Percentiles rank a stretch among this genome's conserved stretches.
phyloP scores from a whole-genome alignment of 2,329 filamentous ascomycete species.

The Zalaria obscura region DNA sequence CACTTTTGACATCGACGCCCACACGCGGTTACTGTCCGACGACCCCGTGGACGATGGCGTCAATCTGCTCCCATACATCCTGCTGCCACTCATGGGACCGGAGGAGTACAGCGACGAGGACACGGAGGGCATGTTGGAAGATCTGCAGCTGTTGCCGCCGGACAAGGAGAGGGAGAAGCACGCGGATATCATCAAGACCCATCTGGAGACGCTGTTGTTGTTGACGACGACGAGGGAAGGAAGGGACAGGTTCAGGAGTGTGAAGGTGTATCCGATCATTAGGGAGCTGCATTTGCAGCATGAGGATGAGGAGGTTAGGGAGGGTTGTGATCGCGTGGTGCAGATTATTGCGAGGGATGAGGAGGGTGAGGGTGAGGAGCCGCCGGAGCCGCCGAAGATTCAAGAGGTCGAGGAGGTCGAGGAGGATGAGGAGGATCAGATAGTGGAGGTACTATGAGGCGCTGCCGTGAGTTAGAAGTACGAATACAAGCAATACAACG shows the following conservation, averaged over 20 bases:
- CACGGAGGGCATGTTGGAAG: conserved; percentile 70
- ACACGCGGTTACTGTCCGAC: conserved; percentile 32
- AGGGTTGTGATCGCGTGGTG: conserved; percentile 78
- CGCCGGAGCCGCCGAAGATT: conserved; percentile 21
- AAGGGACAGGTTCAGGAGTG: conserved; percentile 56
- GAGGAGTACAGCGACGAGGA: conserved; percentile 87
- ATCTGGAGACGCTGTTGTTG: conserved; percentile 77
- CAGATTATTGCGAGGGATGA: conserved; percentile 79
- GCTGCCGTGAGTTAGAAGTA: no score
- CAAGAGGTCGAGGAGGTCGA: conserved; percentile 24
- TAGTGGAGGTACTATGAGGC: conserved; percentile 24
- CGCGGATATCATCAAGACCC: conserved; percentile 62
- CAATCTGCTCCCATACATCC: conserved; percentile 74
- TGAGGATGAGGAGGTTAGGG: conserved; percentile 64
- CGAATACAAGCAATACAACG: no score
- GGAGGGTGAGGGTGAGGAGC: conserved; percentile 38
- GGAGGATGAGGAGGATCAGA: conserved; percentile 21
- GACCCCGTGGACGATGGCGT: conserved; percentile 47
- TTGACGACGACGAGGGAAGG: conserved; percentile 66
- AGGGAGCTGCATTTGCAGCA: conserved; percentile 71
- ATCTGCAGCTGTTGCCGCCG: conserved; percentile 75
- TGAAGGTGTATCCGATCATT: conserved; percentile 81
- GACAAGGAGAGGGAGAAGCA: conserved; percentile 81
- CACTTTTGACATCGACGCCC: conserved; percentile 65
- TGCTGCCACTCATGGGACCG: conserved; percentile 74